Evolutionary conservation across 2,329 filamentous ascomycete genomes (phyloP), one percentile per base, ranked within the genome.

Genomic region (Diaporthe caulivora): DNA sequence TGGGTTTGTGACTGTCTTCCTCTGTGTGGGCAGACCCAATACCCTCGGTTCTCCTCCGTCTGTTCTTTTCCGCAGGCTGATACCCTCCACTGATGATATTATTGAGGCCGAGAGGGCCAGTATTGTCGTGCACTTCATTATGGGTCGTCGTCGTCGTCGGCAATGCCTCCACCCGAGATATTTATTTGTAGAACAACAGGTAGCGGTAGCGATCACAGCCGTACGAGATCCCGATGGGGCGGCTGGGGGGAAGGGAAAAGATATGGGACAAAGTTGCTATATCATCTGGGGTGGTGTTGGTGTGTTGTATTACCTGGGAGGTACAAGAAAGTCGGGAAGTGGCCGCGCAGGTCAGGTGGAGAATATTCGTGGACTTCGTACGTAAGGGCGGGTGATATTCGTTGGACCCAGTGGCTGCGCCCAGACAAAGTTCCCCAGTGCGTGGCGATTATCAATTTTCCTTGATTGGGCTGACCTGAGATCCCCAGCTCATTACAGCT

Each of bases 11-110:
- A 86, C 76, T 10, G 77, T 76, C 53, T 77, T 81, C 73, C 85
- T 83, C 74, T 87, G 81, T 6, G 86, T 84, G 53, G 84, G 77
- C 72, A 90, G 77, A 65, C 80, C 80, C 65, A 91, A 80, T 7
- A 90, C 87, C 53, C 83, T 85, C 2, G 85, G 83, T 47, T 77
- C n/a, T 24, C 13, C 75, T 24, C 77, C 81, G 74, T 82, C 76
- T 34, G 80, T 75, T 47, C 78, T 79, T 71, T 80, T 79, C 17
- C 76, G 78, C 31, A 84, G 74, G 47, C 80, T 76, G 49, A 83
- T 76, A 1, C 75, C 78, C 2, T 80, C 74, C 11, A 75, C 70
- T 18, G 76, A 69, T 49, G 80, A 72, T 60, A 81, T 74, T 24
- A 82, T 58, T 42, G 79, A 78, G 58, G 80, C 80, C 77, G 77